Evolutionary conservation across 371 early-diverging fungal genomes (phyloP).

Genomic region (Mucor racemosus): DNA sequence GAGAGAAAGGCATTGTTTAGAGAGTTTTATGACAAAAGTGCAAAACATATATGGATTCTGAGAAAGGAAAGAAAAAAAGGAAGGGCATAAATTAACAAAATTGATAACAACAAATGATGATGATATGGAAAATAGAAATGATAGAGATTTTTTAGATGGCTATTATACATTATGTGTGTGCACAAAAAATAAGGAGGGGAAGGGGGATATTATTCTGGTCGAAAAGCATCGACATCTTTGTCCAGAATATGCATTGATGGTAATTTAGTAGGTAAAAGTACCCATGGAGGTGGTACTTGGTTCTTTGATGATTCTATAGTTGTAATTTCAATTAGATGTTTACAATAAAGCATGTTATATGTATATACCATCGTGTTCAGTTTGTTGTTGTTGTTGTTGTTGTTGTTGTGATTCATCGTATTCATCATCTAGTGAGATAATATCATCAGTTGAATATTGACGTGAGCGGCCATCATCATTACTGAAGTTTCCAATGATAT

Average conservation of each 20-base stretch:
- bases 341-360: neutral
- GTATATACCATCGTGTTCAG: neutral
- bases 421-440: neutral
- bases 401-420: neutral
- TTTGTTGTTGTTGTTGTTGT: neutral
- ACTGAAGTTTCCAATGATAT: neutral
- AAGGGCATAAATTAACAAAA: neutral
- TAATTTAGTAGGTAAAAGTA: conserved; percentile 14
- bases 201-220: conserved; percentile 7
- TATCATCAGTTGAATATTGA: neutral
- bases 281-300: conserved; percentile 18
- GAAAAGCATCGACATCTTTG: conserved; percentile 12
- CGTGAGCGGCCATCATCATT: neutral
- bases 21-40: too few species aligned
- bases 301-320: neutral
- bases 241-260: conserved; percentile 24
- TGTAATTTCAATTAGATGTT: neutral
- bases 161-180: neutral
- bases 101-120: too few species aligned
- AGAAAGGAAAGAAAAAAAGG: neutral
- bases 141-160: neutral
- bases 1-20: too few species aligned
- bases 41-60: neutral
- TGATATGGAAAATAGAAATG: neutral
- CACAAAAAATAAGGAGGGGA: neutral